phyloP scores from a whole-genome alignment of 1,284 basidiomycete species.

The Rhodotorula sp. region DNA sequence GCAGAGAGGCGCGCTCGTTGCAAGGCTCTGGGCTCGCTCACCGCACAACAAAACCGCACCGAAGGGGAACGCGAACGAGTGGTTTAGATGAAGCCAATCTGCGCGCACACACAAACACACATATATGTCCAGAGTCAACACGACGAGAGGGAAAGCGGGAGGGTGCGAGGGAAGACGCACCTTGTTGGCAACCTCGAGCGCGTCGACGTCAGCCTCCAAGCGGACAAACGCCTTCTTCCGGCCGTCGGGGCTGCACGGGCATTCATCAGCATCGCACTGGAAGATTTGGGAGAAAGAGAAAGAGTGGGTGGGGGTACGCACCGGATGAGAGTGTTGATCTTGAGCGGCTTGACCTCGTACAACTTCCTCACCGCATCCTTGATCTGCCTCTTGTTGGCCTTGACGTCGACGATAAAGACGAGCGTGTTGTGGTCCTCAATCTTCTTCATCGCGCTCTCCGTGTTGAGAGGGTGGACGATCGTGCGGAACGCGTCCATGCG shows the following conservation, averaged over 20 bases:
- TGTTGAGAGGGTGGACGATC: slow-evolving; percentile 70
- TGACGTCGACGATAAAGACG: slow-evolving; percentile 94
- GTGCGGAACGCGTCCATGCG: slow-evolving; percentile 97
- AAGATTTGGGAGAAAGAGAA: neutral
- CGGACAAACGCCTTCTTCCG: slow-evolving; percentile 99
- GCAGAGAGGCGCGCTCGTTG: no score
- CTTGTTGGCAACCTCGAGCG: slow-evolving; percentile 98
- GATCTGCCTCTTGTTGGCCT: slow-evolving; percentile 97
- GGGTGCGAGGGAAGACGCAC: slow-evolving; percentile 59
- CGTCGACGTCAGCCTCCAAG: slow-evolving; percentile 92
- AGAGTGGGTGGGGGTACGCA: neutral
- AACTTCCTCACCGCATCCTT: slow-evolving; percentile 99
- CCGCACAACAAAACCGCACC: neutral
- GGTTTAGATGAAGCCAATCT: slow-evolving; percentile 80
- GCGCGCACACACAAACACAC: no score
- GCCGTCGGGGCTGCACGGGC: slow-evolving; percentile 75
- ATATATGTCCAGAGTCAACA: slow-evolving; percentile 10
- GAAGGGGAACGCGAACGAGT: neutral
- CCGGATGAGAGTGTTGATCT: slow-evolving; percentile 97
- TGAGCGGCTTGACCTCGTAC: slow-evolving; percentile 93
- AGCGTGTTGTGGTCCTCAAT: slow-evolving; percentile 99
- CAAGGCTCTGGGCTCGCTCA: neutral
- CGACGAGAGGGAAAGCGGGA: slow-evolving; percentile 27
- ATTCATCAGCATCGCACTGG: neutral
- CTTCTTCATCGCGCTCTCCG: slow-evolving; percentile 89